Percentiles rank a stretch among this genome's conserved stretches.
phyloP scores from a whole-genome alignment of 1,284 basidiomycete species.

The Dichomitus squalens region DNA sequence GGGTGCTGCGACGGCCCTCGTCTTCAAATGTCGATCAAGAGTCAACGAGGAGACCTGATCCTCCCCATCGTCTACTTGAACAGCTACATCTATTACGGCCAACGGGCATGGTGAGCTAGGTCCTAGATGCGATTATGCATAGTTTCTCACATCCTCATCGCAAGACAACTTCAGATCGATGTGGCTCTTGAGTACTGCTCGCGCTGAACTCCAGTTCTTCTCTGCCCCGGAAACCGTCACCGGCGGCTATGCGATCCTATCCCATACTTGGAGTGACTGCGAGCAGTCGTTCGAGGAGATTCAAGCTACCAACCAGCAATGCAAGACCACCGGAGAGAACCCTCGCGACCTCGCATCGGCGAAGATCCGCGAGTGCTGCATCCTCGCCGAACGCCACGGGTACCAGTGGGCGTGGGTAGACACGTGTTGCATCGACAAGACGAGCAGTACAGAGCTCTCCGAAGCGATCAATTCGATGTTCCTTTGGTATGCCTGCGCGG shows the following conservation, averaged over 20 bases:
- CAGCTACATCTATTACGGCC: no score
- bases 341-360: background rate
- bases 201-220: constrained; percentile 1
- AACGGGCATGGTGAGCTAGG: no score
- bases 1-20: no score
- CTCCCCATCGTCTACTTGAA: no score
- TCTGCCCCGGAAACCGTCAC: background rate
- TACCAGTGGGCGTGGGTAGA: background rate
- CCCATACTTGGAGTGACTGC: background rate
- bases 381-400: background rate
- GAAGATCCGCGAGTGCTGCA: background rate
- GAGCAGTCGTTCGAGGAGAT: background rate
- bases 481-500: background rate
- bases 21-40: no score
- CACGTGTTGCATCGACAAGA: constrained; percentile 1
- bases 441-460: background rate
- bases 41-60: no score
- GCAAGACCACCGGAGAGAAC: background rate
- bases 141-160: no score
- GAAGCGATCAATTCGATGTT: no score
- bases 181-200: background rate
- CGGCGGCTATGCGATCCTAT: background rate
- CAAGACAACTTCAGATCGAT: no score
- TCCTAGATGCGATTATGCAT: no score
- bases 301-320: background rate